Evolutionary conservation across 106 monocot genomes (phyloP), one percentile per base, ranked within the genome.

Genomic region (Allium cepa): DNA sequence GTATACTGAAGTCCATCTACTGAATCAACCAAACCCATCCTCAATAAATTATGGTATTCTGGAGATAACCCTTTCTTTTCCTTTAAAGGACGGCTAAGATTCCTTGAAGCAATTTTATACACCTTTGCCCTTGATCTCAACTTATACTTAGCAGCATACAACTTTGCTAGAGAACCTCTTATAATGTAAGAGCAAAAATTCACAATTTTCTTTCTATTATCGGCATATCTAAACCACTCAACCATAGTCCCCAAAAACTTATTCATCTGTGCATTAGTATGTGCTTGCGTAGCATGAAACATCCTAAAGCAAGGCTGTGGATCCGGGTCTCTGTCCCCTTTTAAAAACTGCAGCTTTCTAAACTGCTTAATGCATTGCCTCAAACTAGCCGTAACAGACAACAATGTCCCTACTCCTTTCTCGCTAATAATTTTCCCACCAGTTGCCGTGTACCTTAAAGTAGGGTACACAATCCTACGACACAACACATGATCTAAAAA

Each of bases 61-160:
- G 92, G 92, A 7, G 96, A 97, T 60, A 74, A 75, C 56, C 96
- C 96, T 66, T 97, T 97, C 86, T 97, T 97, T 18, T 97, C 92
- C 77, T 97, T 92, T 64, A 92, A 69, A 7, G 96, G 96, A 4
- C 96, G 81, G 62, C 91, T 84, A 8, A 97, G 87, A 58, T 89
- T 97, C 72, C 96, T 82, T 7, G 96, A 89, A 28, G 89, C 96
- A 78, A 97, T 97, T 75, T 89, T 97, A 73, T 95, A 91, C 15
- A 95, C 91, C 69, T 96, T 97, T 27, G 96, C 96, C 65, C 96
- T 86, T 3, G 96, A 97, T 17, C 96, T 72, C 8, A 97, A 81
- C 77, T 97, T 97, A 67, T 97, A 97, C 68, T 97, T 97, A 53
- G 96, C 96, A 71, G 96, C 96, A 80, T 97, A 97, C 3, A 97